Evolutionary conservation across 176 grass and related monocot genomes (phyloP), one percentile per base, ranked within the genome.

Genomic region (Olyra latifolia): DNA sequence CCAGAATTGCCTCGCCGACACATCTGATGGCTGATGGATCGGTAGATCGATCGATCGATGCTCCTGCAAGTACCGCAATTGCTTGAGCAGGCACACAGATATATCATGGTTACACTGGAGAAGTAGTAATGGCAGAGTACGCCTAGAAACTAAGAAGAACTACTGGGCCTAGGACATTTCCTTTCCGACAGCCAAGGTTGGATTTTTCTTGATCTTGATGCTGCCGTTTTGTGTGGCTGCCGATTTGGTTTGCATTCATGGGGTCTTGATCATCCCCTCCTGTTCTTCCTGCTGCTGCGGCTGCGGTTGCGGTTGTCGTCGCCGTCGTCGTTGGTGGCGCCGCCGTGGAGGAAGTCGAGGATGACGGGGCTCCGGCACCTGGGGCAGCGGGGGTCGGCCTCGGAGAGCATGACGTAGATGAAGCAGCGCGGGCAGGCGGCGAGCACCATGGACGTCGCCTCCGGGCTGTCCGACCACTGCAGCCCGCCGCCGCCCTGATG

Each of bases 351-450:
- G 71, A 94, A 91, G 87, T 91, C 89, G 30, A 91, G 92, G 75
- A 91, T 73, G 71, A 91, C 89, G 19, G 89, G 82, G 75, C 76
- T 90, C 76, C 88, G 88, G 83, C 92, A 94, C 44, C 81, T 83
- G 12, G 92, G 92, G 83, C 92, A 94, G 38, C 79, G 84, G 17
- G 86, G 89, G 54, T 94, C 92, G 1, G 76, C 89, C 83, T 91
- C 89, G 27, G 89, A 87, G 56, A 94, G 89, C 92, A 94, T 91
- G 25, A 94, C 89, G 23, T 91, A 94, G 83, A 91, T 91, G 86
- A 89, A 77, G 88, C 92, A 94, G n/a, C 85, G 70, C 6, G 86
- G 83, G 76, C 92, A 94, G 2, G 86, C 92, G 4, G 92, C 89
- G 7, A 91, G 86, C 81, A 94, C 92, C 92, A 94, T 94, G 35